Percentiles rank a stretch among this genome's conserved stretches.
phyloP scores from a whole-genome alignment of 768 basidiomycete genomes.

The Lyophyllum decastes region DNA sequence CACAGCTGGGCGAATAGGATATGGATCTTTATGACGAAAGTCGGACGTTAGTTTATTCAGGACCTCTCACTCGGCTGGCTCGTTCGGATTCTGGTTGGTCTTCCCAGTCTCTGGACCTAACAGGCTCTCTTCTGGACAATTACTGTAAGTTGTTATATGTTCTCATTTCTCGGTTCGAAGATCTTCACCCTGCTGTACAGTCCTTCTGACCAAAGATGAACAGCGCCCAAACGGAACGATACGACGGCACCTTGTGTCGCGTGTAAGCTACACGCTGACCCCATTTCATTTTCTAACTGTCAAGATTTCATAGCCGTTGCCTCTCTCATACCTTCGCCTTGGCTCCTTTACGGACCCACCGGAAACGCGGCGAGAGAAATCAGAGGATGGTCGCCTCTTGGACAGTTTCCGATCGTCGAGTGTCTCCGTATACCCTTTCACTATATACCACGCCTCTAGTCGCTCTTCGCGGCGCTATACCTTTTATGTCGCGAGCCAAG shows the following conservation, averaged over 20 bases:
- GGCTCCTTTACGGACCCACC: slow-evolving; percentile 60
- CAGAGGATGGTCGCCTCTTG: slow-evolving; percentile 58
- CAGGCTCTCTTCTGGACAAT: slow-evolving; percentile 73
- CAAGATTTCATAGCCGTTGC: slow-evolving; percentile 61
- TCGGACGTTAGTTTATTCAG: slow-evolving; percentile 69
- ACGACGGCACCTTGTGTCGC: slow-evolving; percentile 59
- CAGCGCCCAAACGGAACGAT: slow-evolving; percentile 45
- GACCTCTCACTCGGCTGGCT: slow-evolving; percentile 59
- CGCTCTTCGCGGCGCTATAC: slow-evolving; percentile 66
- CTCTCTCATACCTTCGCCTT: slow-evolving; percentile 75
- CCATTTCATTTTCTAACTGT: slow-evolving; percentile 1
- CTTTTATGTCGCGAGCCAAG: slow-evolving; percentile 63
- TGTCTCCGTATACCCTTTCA: slow-evolving; percentile 72
- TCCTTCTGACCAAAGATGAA: slow-evolving; percentile 67
- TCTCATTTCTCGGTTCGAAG: neutral
- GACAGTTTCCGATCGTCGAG: slow-evolving; percentile 54
- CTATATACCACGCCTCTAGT: slow-evolving; percentile 68
- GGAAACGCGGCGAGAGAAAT: slow-evolving; percentile 64
- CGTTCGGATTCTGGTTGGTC: slow-evolving; percentile 73
- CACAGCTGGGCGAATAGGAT: slow-evolving; percentile 50
- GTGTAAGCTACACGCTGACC: slow-evolving; percentile 45
- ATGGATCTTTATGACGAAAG: slow-evolving; percentile 80
- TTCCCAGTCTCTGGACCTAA: slow-evolving; percentile 71
- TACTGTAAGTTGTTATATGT: slow-evolving; percentile 51
- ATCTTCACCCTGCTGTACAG: slow-evolving; percentile 33